These are phyloP conservation scores for Handroanthus guayacan DNA, from an alignment of 257 asterid genomes.

Conservation along the genomic window DNA sequence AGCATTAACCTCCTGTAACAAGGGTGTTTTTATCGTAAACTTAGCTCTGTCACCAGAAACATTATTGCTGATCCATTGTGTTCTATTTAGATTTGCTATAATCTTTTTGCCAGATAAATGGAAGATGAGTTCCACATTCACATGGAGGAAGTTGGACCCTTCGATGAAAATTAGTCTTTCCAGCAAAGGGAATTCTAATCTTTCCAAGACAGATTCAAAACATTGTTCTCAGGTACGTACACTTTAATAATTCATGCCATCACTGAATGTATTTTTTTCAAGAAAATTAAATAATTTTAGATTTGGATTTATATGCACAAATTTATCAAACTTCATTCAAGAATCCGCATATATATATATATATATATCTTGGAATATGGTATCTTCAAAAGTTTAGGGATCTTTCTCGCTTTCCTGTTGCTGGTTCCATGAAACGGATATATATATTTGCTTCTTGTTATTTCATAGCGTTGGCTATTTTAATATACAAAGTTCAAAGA, in stretches of 20 bases:
- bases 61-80: slow-evolving; percentile 4
- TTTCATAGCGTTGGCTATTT: background rate
- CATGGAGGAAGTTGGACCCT: slow-evolving; percentile 42
- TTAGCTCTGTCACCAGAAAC: slow-evolving; percentile 3
- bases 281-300: background rate
- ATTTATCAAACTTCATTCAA: background rate
- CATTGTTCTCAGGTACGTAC: slow-evolving; percentile 58
- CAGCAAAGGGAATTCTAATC: slow-evolving; percentile 40
- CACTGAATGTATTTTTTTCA: background rate
- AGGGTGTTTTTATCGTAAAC: background rate
- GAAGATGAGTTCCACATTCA: slow-evolving; percentile 49
- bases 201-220: slow-evolving; percentile 39
- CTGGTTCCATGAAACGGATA: background rate
- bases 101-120: slow-evolving; percentile 55
- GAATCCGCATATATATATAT: background rate
- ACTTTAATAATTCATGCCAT: slow-evolving; percentile 11
- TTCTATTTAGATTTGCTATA: slow-evolving; percentile 27
- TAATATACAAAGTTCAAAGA: background rate
- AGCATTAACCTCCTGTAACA: background rate
- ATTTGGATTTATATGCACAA: background rate
- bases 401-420: background rate
- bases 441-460: slow-evolving; percentile 21
- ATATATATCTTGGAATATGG: background rate
- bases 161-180: slow-evolving; percentile 38
- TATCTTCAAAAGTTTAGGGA: background rate